Evolutionary conservation across 2,329 filamentous ascomycete species (phyloP), one percentile per base, ranked within the genome.

Genomic region (Didymella segeticola): DNA sequence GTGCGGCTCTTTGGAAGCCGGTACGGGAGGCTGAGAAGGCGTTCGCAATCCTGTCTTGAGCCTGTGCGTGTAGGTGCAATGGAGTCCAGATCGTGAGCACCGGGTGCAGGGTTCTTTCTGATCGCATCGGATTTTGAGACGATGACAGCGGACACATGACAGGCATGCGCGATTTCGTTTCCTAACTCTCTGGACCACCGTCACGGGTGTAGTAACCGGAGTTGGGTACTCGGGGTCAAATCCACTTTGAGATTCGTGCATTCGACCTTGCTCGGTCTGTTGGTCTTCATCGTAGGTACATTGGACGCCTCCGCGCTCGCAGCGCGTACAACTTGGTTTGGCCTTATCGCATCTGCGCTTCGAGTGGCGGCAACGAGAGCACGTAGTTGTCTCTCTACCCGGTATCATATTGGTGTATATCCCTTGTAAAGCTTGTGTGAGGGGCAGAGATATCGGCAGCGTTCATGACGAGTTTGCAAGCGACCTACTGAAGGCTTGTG

Each of bases 101-200:
- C 63, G 61, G 15, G 23, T 39, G 26, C 59, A 64, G 5, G 65
- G 65, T 7, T 54, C 42, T 22, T 48, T 42, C 41, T 62, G 58
- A 11, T 67, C 61, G 19, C 63, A 68, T 50, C 62, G 62, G 19
- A 68, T 52, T 22, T 67, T 68, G 1, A 67, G 48, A 2, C 58
- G 63, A 52, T 67, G 65, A 20, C 62, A 68, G 17, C 65, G 50
- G 14, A 27, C 58, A 33, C 65, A 68, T 12, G 62, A 67, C 10
- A 66, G 34, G 31, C 57, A 56, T 14, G 56, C 53, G 38, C 64
- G 58, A 38, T 57, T 52, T 4, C 62, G 47, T 43, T 50, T 62
- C 39, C 53, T 57, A 25, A 55, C 37, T 19, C 33, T 26, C 27
- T 8, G 23, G 3, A 17, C 6, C 12, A 27, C 26, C 8, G 36